These are phyloP conservation scores for Manihot esculenta DNA, from an alignment of 441 rosid genomes.

Conservation along the genomic window DNA sequence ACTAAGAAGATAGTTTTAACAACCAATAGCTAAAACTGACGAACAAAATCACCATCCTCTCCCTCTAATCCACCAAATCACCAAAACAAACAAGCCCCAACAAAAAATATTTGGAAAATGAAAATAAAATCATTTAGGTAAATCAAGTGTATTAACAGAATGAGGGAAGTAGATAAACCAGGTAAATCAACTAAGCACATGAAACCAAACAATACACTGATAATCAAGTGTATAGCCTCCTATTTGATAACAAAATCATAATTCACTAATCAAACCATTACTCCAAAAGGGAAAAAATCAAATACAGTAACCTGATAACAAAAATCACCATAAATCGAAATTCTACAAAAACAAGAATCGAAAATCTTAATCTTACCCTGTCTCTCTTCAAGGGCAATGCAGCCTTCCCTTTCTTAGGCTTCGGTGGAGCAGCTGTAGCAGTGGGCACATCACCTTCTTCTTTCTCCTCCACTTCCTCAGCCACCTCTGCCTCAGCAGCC, in stretches of 20 bases:
- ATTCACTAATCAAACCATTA: not conserved
- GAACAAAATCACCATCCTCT: too few relatives aligned
- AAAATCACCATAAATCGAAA: not conserved
- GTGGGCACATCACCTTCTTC: slow-evolving; percentile 35
- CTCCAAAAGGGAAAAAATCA: not conserved
- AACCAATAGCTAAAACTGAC: too few relatives aligned
- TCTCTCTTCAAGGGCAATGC: slow-evolving; percentile 85
- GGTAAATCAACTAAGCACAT: not conserved
- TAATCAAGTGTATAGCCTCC: not conserved
- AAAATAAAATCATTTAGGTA: too few relatives aligned
- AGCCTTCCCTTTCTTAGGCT: slow-evolving; percentile 91
- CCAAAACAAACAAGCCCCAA: too few relatives aligned
- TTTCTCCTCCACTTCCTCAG: slow-evolving; percentile 45
- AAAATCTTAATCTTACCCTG: slow-evolving; percentile 49
- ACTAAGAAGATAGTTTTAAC: too few relatives aligned
- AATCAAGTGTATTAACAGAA: not conserved
- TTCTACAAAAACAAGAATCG: not conserved
- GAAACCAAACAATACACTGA: not conserved
- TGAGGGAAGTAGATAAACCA: not conserved
- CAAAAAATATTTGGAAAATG: too few relatives aligned
- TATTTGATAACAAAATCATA: not conserved
- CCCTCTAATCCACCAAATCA: too few relatives aligned
- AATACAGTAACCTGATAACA: too few relatives aligned
- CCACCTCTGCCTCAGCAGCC: slow-evolving; percentile 54
- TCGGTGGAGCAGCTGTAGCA: slow-evolving; percentile 45